Evolutionary conservation across 140 eudicot species (phyloP), one percentile per base, ranked within the genome.

Genomic region (Senecio squalidus): DNA sequence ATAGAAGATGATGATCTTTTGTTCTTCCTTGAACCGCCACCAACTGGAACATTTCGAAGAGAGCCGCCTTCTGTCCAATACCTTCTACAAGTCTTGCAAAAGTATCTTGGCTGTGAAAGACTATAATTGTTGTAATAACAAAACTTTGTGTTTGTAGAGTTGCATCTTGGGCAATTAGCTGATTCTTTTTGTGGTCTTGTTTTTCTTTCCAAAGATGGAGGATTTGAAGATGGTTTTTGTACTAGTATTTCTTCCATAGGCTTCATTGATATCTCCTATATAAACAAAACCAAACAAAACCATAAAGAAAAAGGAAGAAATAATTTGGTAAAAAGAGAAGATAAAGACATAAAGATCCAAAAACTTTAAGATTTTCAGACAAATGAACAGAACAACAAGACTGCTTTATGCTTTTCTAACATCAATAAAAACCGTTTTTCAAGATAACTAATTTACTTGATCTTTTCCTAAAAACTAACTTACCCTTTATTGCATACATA

Each of bases 1-100:
- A 74, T 58, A 0, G 88, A 71, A 11, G 84, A 50, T 0, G 78
- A 75, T 53, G 94, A 74, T 78, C 95, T 74, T 43, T 80, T 90
- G 83, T 90, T 85, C 82, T 85, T 89, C 38, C 97, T 76, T n/a
- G 95, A 85, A 28, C 93, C 89, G 50, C 96, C 96, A 30, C 96
- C 95, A 62, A 84, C 95, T 11, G 96, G 96, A 20, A 84, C 86
- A 72, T 78, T 90, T 69, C 97, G 65, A 13, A 90, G 77, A 52
- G 95, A 75, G 33, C 97, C 97, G 55, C 97, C 97, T 71, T 86
- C 91, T 23, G 97, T 90, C 97, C 97, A 85, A 40, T 90, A 90
- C 75, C 97, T 86, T 71, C 90, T 68, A 72, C 97, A 90, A 55
- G 95, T 74, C 71, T 90, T 90, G 80, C 97, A 90, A 49, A 90